Evolutionary conservation across 2,329 filamentous ascomycete species (phyloP), one percentile per base, ranked within the genome.

Genomic region (Pestalotiopsis sp.): DNA sequence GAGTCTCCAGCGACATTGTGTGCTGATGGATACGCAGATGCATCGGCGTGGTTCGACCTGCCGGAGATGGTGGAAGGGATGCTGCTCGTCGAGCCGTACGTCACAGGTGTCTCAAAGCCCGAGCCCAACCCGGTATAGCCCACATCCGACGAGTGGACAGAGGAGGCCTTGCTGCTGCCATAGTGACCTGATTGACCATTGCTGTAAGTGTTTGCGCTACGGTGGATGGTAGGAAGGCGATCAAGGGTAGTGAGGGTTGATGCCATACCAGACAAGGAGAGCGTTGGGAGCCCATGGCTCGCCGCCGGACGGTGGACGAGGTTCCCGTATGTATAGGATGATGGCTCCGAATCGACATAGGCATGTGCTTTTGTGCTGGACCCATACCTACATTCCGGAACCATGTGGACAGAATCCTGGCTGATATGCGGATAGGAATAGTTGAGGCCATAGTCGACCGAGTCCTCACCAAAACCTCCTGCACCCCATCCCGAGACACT

Each of bases 201-300:
- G 4, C 58, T 31, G 67, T 80, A 80, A 27, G 69, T 72, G 0
- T 76, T 77, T 0, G 78, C 73, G 49, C 76, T 76, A n/a, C 79
- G 77, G 36, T 76, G 78, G 9, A 77, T 73, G 2, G 79, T 78
- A 3, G 80, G 78, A 1, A 82, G 80, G 3, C 77, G 73, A 31
- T 76, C 73, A 1, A 78, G 67, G 4, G 74, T 75, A 0, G 82
- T 82, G 0, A 84, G 76, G 0, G 82, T 81, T 0, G 82, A 80
- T 5, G 82, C 81, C 67, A 83, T 81, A 56, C 77, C 76, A 0
- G 81, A 80, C n/a, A 84, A 76, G 6, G 81, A 82, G 70, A 83
- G 82, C 57, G 75, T 79, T 3, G 80, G 75, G 6, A 78, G 73
- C 12, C 82, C 81, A 52, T 74, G 74, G 58, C 49, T 73, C 20